phyloP scores from a whole-genome alignment of 1,139 yeast species.

The Magnusiomyces starmeri region DNA sequence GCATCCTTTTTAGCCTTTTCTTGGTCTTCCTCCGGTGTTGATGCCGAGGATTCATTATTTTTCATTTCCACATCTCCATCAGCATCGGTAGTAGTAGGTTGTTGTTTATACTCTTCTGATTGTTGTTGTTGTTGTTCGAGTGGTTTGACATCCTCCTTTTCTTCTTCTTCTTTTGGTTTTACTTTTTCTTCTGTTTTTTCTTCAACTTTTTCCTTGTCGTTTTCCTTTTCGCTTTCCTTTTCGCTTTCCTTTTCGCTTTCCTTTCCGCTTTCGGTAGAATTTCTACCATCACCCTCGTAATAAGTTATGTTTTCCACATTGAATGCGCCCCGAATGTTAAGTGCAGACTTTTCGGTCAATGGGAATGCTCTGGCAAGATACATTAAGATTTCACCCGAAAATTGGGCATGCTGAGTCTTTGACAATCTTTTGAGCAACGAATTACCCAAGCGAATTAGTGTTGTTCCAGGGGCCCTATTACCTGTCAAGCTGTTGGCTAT shows the following conservation, averaged over 20 bases:
- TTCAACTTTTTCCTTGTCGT: background rate
- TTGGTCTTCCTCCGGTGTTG: slow-evolving; percentile 2
- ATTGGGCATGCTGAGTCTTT: slow-evolving; percentile 33
- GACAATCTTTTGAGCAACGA: slow-evolving; percentile 34
- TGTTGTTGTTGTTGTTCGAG: slow-evolving; percentile 4
- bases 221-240: background rate
- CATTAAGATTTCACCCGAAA: slow-evolving; percentile 35
- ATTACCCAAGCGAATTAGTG: slow-evolving; percentile 35
- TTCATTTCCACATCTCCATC: slow-evolving; percentile 11
- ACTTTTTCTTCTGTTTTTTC: slow-evolving; percentile 8
- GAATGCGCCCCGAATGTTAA: slow-evolving; percentile 35
- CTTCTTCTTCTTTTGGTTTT: too few relatives aligned
- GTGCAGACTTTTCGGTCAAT: slow-evolving; percentile 34
- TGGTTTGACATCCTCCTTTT: slow-evolving; percentile 11
- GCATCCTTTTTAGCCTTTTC: slow-evolving; percentile 6
- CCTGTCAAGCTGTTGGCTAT: slow-evolving; percentile 30
- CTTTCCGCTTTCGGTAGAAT: slow-evolving; percentile 3
- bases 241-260: background rate
- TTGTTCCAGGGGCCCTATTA: slow-evolving; percentile 34
- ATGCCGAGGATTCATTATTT: slow-evolving; percentile 7
- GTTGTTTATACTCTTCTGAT: slow-evolving; percentile 8
- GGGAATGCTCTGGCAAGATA: slow-evolving; percentile 37
- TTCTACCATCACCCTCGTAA: slow-evolving; percentile 21
- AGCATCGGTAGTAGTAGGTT: too few relatives aligned
- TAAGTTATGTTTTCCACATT: slow-evolving; percentile 33